phyloP scores from a whole-genome alignment of 1,139 yeast species.

The Nakaseomyces nivariensis region DNA sequence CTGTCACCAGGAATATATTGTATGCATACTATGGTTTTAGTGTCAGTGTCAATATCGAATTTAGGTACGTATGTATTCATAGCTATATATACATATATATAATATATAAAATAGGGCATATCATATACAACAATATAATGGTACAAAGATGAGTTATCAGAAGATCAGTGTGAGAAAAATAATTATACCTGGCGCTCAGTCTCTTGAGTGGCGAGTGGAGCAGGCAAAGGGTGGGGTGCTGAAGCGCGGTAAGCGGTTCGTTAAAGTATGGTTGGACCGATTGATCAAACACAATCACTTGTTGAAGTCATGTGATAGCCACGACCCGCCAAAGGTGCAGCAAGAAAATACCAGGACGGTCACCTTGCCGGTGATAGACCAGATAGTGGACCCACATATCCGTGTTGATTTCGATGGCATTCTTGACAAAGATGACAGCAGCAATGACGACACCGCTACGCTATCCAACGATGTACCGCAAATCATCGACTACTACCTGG shows the following conservation, averaged over 20 bases:
- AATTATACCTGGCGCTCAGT: neutral
- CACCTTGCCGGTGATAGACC: neutral
- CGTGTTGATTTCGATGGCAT: neutral
- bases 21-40: too few relatives aligned
- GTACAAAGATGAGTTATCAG: neutral
- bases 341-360: neutral
- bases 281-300: neutral
- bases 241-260: neutral
- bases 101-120: neutral
- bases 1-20: too few relatives aligned
- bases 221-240: neutral
- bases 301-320: neutral
- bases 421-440: neutral
- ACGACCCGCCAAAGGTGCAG: neutral
- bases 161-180: neutral
- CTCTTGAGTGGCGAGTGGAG: neutral
- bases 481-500: neutral
- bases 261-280: neutral
- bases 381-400: neutral
- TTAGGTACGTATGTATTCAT: too few relatives aligned
- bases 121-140: neutral
- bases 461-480: conserved; percentile 1
- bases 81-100: too few relatives aligned
- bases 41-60: too few relatives aligned
- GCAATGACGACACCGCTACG: neutral